A percentile compares a stretch with the other conserved stretches of the same genome.
These are phyloP conservation scores for Proliferodiscus dingleyae DNA, from an alignment of 2,329 filamentous ascomycete genomes.

Conservation along the genomic window DNA sequence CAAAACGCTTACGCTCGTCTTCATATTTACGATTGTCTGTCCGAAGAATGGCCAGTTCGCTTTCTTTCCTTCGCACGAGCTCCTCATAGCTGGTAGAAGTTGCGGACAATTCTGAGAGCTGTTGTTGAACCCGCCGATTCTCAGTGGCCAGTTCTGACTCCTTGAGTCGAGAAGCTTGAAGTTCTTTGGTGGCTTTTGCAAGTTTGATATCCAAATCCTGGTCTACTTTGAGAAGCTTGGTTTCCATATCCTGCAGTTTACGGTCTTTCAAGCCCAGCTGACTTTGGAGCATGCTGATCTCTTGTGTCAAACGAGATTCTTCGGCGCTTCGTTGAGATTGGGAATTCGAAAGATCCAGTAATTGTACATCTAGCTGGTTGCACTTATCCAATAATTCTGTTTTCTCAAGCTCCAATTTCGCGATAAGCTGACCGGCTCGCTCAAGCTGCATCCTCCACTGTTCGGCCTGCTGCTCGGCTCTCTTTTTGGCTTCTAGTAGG, in stretches of 20 bases:
- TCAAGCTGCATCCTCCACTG: constrained; percentile 77
- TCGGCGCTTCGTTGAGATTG: constrained; percentile 71
- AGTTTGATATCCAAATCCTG: constrained; percentile 88
- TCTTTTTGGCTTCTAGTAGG: constrained; percentile 82
- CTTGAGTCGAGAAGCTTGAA: constrained; percentile 67
- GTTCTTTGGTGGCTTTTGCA: constrained; percentile 70
- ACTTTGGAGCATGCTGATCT: constrained; percentile 87
- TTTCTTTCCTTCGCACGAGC: constrained; percentile 87
- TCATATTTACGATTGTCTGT: constrained; percentile 80
- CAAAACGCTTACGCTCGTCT: constrained; percentile 70
- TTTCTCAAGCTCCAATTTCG: constrained; percentile 82
- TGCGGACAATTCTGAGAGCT: constrained; percentile 79
- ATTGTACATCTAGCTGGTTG: constrained; percentile 62
- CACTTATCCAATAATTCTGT: constrained; percentile 64
- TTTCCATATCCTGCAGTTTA: constrained; percentile 82
- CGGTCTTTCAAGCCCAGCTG: constrained; percentile 84
- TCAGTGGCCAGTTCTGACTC: constrained; percentile 75
- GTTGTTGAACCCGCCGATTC: constrained; percentile 75
- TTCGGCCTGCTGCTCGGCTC: constrained; percentile 78
- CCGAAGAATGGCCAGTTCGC: constrained; percentile 80
- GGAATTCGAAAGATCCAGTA: constrained; percentile 64
- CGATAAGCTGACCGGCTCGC: constrained; percentile 84
- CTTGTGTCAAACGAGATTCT: constrained; percentile 71
- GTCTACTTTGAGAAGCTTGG: constrained; percentile 75
- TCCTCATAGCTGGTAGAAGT: constrained; percentile 96